Percentiles rank a stretch among this genome's conserved stretches.
phyloP scores from a whole-genome alignment of 352 stramenopile species.

The Albugo laibachii region DNA sequence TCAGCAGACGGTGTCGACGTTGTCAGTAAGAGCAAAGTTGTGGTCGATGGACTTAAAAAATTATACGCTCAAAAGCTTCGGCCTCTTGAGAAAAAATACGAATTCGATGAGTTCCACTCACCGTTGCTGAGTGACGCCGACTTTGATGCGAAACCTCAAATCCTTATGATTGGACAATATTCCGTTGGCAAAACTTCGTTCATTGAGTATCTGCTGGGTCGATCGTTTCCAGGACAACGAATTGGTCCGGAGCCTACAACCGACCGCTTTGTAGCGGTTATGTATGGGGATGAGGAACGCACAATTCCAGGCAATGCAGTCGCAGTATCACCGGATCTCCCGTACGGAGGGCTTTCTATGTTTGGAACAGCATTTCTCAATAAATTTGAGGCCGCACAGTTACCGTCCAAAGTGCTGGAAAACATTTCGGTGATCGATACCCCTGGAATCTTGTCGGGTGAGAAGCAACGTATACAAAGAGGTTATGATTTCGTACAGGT shows the following conservation, averaged over 20 bases:
- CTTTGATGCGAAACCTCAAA: constrained; percentile 94
- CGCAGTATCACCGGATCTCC: constrained; percentile 86
- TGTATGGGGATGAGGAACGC: constrained; percentile 92
- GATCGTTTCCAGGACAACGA: constrained; percentile 91
- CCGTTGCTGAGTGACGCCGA: constrained; percentile 86
- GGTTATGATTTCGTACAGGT: constrained; percentile 94
- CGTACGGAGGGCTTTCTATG: constrained; percentile 84
- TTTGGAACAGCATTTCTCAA: constrained; percentile 98
- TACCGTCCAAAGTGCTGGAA: constrained; percentile 84
- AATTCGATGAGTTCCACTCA: constrained; percentile 86
- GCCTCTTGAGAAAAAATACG: constrained; percentile 82
- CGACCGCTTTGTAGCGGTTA: constrained; percentile 94
- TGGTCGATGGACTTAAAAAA: constrained; percentile 66
- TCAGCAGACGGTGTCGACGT: constrained; percentile 40
- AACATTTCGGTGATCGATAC: constrained; percentile 97
- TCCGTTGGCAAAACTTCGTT: constrained; percentile 97
- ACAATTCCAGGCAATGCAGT: constrained; percentile 95
- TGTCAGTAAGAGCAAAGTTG: constrained; percentile 32
- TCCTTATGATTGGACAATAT: constrained; percentile 96
- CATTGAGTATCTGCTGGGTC: constrained; percentile 90
- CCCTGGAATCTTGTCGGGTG: constrained; percentile 93
- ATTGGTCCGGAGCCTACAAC: constrained; percentile 97
- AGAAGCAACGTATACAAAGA: constrained; percentile 94
- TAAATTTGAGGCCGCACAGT: constrained; percentile 93
- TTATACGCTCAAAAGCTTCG: constrained; percentile 56